Base-by-base conservation (phyloP, 805 yeast species). In the Ogataea nakhonphanomensis region DNA sequence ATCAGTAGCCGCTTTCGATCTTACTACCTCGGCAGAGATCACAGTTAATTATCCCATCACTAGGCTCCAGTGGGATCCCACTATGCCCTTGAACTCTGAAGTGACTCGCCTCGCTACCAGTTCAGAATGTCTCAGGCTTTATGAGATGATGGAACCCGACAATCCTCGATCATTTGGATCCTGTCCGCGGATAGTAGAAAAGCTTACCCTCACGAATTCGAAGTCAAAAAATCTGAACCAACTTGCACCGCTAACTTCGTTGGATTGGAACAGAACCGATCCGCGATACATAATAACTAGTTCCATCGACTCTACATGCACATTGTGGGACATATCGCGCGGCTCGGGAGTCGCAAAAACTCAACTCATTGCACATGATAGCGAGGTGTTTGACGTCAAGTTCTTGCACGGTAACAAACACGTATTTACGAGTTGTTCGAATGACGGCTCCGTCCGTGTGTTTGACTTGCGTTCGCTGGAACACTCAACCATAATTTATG, bases 301-400 rank as follows among this genome's bases (percentile, higher is more conserved):
- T 46, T 81, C 93, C 14, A 86, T 91, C 8, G 99, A 93, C 64
- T 93, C 99, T 1, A 93, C 99, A 0, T 93, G 99, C 64, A 90
- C 98, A 0, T 79, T 89, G 3, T 93, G 99, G 98, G 98, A 93
- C 63, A 61, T 89, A 24, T 63, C 70, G 17, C 73, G 78, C 30
- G 75, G 81, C 15, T 64, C 69, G 32, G 80, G 76, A 3, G 67
- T 71, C 4, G 95, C 95, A 11, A 85, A 84, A 57, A 91, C 98
- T 1, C 97, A 93, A 64, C 70, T 93, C 34, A 93, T 93, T 49
- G 98, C 99, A 0, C 99, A 93, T 62, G 99, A 93, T 59, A 79
- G 83, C 48, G 97, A 89, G 61, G 99, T 93, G 4, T 87, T 78
- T 59, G 99, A 93, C 59, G 98, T 90, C 23, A 77, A 84, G 47